Evolutionary conservation across 805 yeast species (phyloP).

Genomic region (Kuraishia ogatae): DNA sequence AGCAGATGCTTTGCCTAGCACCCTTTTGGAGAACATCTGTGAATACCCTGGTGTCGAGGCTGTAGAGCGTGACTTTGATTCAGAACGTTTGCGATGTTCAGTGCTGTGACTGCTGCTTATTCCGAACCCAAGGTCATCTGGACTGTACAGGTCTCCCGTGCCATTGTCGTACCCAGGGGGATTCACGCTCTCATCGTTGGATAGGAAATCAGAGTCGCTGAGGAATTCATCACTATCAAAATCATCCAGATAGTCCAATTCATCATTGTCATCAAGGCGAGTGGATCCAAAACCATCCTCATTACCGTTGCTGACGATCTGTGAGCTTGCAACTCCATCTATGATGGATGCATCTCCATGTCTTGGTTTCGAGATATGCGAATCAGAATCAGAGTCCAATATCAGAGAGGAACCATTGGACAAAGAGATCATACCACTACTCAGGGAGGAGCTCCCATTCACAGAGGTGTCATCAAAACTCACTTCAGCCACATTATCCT

Average conservation of each 20-base stretch:
- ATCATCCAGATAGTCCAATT: slow-evolving; percentile 15
- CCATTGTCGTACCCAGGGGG: not conserved
- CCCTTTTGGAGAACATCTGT: not conserved
- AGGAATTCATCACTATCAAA: slow-evolving; percentile 21
- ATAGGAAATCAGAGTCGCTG: slow-evolving; percentile 16
- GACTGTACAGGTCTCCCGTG: not conserved
- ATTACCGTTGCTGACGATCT: slow-evolving; percentile 1
- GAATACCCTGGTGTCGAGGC: not conserved
- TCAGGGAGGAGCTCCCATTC: not conserved
- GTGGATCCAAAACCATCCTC: slow-evolving; percentile 3
- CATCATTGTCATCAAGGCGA: slow-evolving; percentile 10
- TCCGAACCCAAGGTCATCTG: not conserved
- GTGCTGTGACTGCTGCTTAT: not conserved
- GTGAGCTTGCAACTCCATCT: not conserved
- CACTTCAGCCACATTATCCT: not conserved
- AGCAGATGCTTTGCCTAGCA: not conserved
- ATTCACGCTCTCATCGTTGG: slow-evolving; percentile 8
- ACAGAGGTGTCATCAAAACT: not conserved
- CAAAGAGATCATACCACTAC: not conserved
- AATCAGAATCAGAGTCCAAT: not conserved
- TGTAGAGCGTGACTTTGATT: not conserved
- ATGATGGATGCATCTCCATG: not conserved
- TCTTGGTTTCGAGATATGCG: not conserved
- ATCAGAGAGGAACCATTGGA: not conserved
- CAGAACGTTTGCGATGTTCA: not conserved